These are phyloP conservation scores for Phytophthora pluvialis DNA, from an alignment of 352 stramenopile genomes.

Conservation along the genomic window DNA sequence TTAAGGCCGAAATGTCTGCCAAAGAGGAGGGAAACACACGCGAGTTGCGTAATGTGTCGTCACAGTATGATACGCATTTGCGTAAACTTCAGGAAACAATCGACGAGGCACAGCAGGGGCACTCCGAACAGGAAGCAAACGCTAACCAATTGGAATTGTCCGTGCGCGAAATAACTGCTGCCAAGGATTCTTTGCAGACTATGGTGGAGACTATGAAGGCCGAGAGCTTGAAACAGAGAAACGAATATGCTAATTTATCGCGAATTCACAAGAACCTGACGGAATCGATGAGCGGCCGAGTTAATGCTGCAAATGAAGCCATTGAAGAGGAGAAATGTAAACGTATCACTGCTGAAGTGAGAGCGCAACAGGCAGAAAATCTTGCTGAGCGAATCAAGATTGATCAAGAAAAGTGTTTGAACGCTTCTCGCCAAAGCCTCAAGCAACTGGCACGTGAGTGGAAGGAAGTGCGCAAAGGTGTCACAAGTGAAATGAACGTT, in stretches of 20 bases:
- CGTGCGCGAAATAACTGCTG: conserved; percentile 24
- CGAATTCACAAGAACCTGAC: conserved; percentile 74
- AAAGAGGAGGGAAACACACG: conserved; percentile 27
- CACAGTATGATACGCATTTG: conserved; percentile 40
- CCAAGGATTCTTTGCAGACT: conserved; percentile 40
- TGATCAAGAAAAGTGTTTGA: conserved; percentile 37
- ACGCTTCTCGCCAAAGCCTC: conserved; percentile 38
- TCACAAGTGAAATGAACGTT: conserved; percentile 43
- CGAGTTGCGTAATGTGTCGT: conserved; percentile 33
- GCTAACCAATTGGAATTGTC: conserved; percentile 19
- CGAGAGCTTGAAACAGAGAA: conserved; percentile 52
- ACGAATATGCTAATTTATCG: conserved; percentile 67
- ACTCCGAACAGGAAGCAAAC: conserved; percentile 20
- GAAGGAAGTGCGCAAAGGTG: conserved; percentile 38
- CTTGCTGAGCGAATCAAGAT: conserved; percentile 23
- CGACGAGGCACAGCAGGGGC: conserved; percentile 13
- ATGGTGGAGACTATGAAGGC: conserved; percentile 39
- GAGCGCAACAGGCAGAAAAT: conserved; percentile 39
- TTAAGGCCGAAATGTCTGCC: conserved; percentile 31
- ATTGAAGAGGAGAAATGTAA: conserved; percentile 45
- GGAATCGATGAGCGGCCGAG: conserved; percentile 47
- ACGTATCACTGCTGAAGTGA: conserved; percentile 28
- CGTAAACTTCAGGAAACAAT: conserved; percentile 37
- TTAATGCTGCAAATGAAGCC: conserved; percentile 31
- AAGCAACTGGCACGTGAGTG: conserved; percentile 37